These are phyloP conservation scores for Globisporangium cystogenes DNA, from an alignment of 352 stramenopile genomes.

Conservation along the genomic window DNA sequence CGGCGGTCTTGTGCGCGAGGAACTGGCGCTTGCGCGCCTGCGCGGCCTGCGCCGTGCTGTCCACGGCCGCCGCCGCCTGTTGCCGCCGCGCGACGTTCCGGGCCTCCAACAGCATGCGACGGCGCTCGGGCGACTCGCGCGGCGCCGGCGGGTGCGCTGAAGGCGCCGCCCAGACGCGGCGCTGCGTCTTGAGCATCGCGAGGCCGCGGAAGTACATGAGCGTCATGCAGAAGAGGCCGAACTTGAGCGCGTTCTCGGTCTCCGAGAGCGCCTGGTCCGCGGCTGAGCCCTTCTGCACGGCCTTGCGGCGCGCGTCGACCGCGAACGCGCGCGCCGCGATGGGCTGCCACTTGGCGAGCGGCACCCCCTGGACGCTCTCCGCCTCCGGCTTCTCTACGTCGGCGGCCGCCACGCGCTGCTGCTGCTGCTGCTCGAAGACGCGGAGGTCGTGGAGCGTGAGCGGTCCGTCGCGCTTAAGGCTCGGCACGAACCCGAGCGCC, in stretches of 20 bases:
- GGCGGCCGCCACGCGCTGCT: constrained; percentile 20
- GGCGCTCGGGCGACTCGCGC: constrained; percentile 24
- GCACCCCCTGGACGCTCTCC: constrained; percentile 40
- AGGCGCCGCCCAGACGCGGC: constrained; percentile 57
- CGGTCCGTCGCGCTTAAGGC: constrained; percentile 75
- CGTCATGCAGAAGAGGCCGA: constrained; percentile 94
- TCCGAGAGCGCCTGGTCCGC: constrained; percentile 68
- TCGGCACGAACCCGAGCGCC: constrained; percentile 77
- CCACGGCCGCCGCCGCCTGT: constrained; percentile 32
- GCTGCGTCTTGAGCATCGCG: constrained; percentile 84
- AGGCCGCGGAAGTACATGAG: constrained; percentile 96
- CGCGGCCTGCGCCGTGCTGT: constrained; percentile 53
- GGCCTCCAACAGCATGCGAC: constrained; percentile 47
- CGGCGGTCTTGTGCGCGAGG: constrained; percentile 52
- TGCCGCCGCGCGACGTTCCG: constrained; percentile 32
- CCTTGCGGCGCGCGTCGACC: constrained; percentile 45
- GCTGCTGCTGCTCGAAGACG: constrained; percentile 45
- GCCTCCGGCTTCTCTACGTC: no score
- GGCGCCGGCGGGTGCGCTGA: constrained; percentile 13
- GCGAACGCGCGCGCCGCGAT: constrained; percentile 66
- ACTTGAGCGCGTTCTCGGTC: constrained; percentile 93
- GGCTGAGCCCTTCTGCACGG: constrained; percentile 55
- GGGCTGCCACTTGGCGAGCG: constrained; percentile 67
- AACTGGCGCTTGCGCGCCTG: constrained; percentile 60
- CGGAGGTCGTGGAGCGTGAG: constrained; percentile 66